Evolutionary conservation across 495 filamentous ascomycete genomes (phyloP), one percentile per base, ranked within the genome.

Genomic region (Aspergillus conjunctus): DNA sequence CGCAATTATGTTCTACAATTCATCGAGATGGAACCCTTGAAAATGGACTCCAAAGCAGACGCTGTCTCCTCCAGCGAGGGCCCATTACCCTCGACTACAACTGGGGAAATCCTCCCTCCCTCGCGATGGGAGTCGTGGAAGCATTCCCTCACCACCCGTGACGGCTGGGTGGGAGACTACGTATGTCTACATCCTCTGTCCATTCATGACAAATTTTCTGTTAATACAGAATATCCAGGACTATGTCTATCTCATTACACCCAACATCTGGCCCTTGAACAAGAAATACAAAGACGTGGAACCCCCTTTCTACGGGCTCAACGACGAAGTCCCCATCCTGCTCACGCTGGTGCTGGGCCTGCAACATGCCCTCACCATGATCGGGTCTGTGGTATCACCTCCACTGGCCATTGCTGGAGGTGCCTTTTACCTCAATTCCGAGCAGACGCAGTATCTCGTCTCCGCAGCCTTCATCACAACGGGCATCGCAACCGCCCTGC

Each of bases 381-480:
- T 87, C 64, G 83, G 82, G 39, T 82, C 83, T 14, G 61, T 73
- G 1, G 77, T 87, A 54, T 89, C 92, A 65, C 87, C 88, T 5
- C 88, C 91, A 45, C 85, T 91, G 14, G 87, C 93, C 61, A 86
- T 93, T 66, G 82, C 93, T 58, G 71, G 82, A 22, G 80, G 73
- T 37, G 86, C 86, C 6, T 91, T 88, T 46, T 88, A 91, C 60
- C 73, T 93, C 2, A 63, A 69, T 11, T 55, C 76, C 1, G 80
- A 78, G 0, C 66, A 83, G 32, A 82, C 85, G 31, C 88, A 90
- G 70, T 92, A 95, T 71, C 81, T 95, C 10, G 91, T 95, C 12
- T 93, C 91, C 0, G 91, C 89, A 4, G 88, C 90, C 0, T 77
- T 94, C 63, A 93, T 95, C 64, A 89, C 92, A 22, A 90, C 85